phyloP scores from a whole-genome alignment of 768 basidiomycete genomes.

The Lentinus brumalis region DNA sequence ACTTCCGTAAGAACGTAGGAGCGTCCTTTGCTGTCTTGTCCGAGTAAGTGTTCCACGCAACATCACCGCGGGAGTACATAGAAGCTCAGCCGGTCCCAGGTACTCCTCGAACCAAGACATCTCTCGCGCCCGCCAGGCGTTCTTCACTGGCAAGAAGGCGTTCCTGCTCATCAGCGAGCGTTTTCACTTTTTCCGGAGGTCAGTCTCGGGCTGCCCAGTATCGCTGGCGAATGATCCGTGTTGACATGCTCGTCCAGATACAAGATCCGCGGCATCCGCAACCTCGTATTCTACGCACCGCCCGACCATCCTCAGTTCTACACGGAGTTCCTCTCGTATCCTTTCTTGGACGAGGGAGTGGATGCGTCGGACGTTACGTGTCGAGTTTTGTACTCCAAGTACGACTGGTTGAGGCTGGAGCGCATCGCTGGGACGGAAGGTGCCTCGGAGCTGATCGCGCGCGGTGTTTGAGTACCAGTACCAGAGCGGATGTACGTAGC shows the following conservation, averaged over 20 bases:
- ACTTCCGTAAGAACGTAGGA: slow-evolving; percentile 73
- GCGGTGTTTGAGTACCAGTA: no score
- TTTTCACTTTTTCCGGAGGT: slow-evolving; percentile 98
- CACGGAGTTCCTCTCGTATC: slow-evolving; percentile 84
- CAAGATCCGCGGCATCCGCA: slow-evolving; percentile 90
- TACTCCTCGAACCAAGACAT: slow-evolving; percentile 95
- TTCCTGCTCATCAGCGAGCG: slow-evolving; percentile 93
- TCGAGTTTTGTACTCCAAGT: slow-evolving; percentile 81
- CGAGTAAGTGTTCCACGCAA: slow-evolving; percentile 57
- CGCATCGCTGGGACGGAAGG: slow-evolving; percentile 66
- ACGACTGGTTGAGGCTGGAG: slow-evolving; percentile 87
- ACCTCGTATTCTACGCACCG: slow-evolving; percentile 90
- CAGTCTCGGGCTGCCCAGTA: slow-evolving; percentile 18
- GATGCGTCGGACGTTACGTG: slow-evolving; percentile 85
- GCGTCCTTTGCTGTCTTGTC: slow-evolving; percentile 84
- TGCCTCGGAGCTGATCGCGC: slow-evolving; percentile 32
- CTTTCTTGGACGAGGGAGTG: slow-evolving; percentile 89
- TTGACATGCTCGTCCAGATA: slow-evolving; percentile 53
- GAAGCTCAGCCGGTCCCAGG: slow-evolving; percentile 39
- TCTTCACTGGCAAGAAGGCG: slow-evolving; percentile 84
- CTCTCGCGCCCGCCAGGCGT: slow-evolving; percentile 87
- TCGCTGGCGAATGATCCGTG: not conserved
- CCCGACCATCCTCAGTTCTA: slow-evolving; percentile 93
- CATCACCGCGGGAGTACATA: not conserved
- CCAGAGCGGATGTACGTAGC: no score